Conservation (phyloP, 179 eudicot genomes). For the Heliamphora pulchella region DNA sequence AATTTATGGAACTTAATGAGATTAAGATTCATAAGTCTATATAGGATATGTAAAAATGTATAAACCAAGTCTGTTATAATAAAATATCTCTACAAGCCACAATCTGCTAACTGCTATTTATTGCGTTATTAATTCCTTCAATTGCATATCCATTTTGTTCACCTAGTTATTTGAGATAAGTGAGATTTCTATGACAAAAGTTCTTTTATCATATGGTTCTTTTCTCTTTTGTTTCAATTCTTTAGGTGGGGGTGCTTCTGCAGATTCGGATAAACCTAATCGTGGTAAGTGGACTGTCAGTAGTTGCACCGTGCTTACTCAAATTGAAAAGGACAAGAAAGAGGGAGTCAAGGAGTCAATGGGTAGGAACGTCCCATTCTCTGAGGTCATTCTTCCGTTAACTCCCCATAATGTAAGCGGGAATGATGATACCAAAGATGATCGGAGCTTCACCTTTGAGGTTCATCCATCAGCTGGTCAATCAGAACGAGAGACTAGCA, state of each 20-base stretch:
- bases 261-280: conserved; percentile 34
- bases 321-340: conserved; percentile 26
- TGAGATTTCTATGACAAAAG: neutral
- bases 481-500: conserved; percentile 34
- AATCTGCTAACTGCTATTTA: neutral
- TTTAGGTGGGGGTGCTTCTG: conserved; percentile 23
- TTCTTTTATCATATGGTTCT: neutral
- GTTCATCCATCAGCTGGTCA: conserved; percentile 42
- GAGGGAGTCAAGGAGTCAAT: conserved; percentile 18
- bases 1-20: neutral
- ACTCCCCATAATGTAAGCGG: conserved; percentile 22
- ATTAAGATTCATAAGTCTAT: neutral
- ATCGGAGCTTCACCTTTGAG: conserved; percentile 17
- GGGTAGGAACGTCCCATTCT: conserved; percentile 1
- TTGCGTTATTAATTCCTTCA: neutral
- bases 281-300: conserved; percentile 39
- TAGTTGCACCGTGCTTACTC: conserved; percentile 30
- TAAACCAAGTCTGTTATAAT: neutral
- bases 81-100: neutral
- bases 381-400: conserved; percentile 24
- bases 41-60: neutral
- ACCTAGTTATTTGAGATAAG: neutral
- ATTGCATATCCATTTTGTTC: neutral
- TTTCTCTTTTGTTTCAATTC: neutral
- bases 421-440: conserved; percentile 37